phyloP scores from a whole-genome alignment of 352 stramenopile genomes.

The Phytophthora citrophthora region DNA sequence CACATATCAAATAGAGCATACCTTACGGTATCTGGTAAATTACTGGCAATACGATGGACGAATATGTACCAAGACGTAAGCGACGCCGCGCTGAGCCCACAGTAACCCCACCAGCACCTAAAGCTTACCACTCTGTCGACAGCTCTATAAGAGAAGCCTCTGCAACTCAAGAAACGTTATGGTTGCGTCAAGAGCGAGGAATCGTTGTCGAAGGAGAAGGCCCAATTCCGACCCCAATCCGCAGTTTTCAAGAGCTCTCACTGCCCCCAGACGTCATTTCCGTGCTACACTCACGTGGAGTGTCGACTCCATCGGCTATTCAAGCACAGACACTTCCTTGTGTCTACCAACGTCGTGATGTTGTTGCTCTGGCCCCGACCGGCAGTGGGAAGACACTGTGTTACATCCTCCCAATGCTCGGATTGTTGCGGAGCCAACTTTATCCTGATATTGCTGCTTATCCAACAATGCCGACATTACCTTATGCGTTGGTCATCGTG shows the following conservation, averaged over 20 bases:
- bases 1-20: slow-evolving; percentile 3
- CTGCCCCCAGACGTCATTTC: slow-evolving; percentile 33
- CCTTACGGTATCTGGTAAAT: too few species aligned
- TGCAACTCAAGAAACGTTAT: slow-evolving; percentile 46
- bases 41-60: slow-evolving; percentile 1
- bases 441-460: slow-evolving; percentile 68
- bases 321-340: slow-evolving; percentile 96
- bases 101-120: neutral
- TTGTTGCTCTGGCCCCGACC: slow-evolving; percentile 94
- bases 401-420: slow-evolving; percentile 94
- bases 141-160: neutral
- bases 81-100: slow-evolving; percentile 30
- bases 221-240: slow-evolving; percentile 36
- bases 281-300: slow-evolving; percentile 39
- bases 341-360: slow-evolving; percentile 86
- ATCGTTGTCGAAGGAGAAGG: slow-evolving; percentile 46
- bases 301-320: slow-evolving; percentile 94
- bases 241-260: slow-evolving; percentile 43
- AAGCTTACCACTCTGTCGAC: neutral
- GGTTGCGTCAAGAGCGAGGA: slow-evolving; percentile 59
- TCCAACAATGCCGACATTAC: slow-evolving; percentile 32
- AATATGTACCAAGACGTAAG: slow-evolving; percentile 54
- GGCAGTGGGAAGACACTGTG: slow-evolving; percentile 96
- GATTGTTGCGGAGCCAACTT: slow-evolving; percentile 36
- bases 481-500: slow-evolving; percentile 90